Percentiles rank a stretch among this genome's conserved stretches.
phyloP scores from a whole-genome alignment of 164 flowering plant genomes.

The Cinnamomum micranthum region DNA sequence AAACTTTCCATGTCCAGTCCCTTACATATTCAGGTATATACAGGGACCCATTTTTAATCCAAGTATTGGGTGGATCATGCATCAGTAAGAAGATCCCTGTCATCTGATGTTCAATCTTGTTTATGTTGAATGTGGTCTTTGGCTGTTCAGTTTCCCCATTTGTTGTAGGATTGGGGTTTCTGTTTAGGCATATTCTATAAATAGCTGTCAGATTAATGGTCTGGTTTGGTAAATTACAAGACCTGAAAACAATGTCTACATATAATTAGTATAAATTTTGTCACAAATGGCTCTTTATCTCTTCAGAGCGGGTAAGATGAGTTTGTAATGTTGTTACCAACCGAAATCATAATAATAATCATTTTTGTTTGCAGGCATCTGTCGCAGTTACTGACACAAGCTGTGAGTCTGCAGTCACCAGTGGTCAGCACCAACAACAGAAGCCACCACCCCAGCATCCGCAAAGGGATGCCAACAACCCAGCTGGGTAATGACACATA shows the following conservation, averaged over 20 bases:
- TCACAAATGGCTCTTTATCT: no score
- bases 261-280: no score
- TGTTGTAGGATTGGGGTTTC: background rate
- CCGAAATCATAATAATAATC: background rate
- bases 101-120: background rate
- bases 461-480: slow-evolving; percentile 78
- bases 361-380: slow-evolving; percentile 36
- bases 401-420: slow-evolving; percentile 84
- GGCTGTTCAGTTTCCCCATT: background rate
- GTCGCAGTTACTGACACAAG: slow-evolving; percentile 69
- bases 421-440: slow-evolving; percentile 65
- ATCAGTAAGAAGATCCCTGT: background rate
- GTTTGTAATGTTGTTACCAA: background rate
- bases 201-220: background rate
- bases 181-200: no score
- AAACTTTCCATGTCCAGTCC: no score
- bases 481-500: slow-evolving; percentile 26
- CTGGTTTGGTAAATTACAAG: background rate
- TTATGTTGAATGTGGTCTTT: background rate
- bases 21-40: no score
- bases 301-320: background rate
- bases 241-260: no score
- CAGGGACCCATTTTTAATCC: no score
- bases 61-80: no score
- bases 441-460: slow-evolving; percentile 73